These are phyloP conservation scores for Malassezia brasiliensis DNA, from an alignment of 1,284 basidiomycete genomes.

Conservation along the genomic window DNA sequence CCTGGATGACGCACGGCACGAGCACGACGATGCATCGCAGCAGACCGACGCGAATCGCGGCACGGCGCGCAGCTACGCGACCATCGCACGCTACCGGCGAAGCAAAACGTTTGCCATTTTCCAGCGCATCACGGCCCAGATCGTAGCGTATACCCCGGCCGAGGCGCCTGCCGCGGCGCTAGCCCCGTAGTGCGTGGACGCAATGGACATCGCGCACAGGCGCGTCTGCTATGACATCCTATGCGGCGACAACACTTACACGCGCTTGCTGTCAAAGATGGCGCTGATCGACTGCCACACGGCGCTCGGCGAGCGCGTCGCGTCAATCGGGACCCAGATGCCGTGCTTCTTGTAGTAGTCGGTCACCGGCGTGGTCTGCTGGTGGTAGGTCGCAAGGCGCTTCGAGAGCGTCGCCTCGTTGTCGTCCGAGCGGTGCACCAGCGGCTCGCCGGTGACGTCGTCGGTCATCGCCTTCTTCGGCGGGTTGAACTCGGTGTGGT, in stretches of 20 bases:
- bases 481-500: conserved; percentile 92
- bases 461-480: conserved; percentile 90
- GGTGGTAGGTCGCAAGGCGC: conserved; percentile 75
- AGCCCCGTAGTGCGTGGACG: no score
- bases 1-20: conserved; percentile 60
- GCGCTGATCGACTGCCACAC: conserved; percentile 73
- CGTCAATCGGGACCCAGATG: conserved; percentile 63
- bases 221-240: no score
- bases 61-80: conserved; percentile 31
- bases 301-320: conserved; percentile 77
- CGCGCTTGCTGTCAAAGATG: conserved; percentile 39
- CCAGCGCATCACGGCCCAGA: conserved; percentile 29
- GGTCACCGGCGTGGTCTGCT: conserved; percentile 88
- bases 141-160: conserved; percentile 16
- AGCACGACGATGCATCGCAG: background rate
- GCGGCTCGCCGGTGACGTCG: conserved; percentile 88
- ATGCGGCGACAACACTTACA: background rate
- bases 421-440: conserved; percentile 55
- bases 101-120: conserved; percentile 44
- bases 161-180: background rate
- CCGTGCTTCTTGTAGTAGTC: conserved; percentile 89
- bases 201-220: no score
- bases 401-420: conserved; percentile 73
- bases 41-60: conserved; percentile 17
- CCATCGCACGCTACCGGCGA: conserved; percentile 34